phyloP scores from a whole-genome alignment of 257 asterid genomes.

The Nyctanthes arbortristis region DNA sequence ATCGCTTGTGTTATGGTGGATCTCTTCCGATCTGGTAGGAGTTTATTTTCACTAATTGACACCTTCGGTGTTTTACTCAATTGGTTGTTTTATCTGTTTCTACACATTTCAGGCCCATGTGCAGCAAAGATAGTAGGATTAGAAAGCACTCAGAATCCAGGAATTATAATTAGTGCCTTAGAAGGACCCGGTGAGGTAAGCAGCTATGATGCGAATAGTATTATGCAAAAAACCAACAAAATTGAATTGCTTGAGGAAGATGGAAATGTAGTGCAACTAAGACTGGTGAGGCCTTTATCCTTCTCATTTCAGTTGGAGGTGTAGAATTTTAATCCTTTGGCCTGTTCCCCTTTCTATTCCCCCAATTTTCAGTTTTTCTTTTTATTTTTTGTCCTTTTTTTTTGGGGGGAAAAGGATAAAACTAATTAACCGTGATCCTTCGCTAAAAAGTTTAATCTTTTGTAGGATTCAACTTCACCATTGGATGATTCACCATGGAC shows the following conservation, averaged over 20 bases:
- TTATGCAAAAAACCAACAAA: slow-evolving; percentile 12
- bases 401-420: not conserved
- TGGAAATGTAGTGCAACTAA: slow-evolving; percentile 22
- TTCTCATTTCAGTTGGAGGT: not conserved
- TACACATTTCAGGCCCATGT: slow-evolving; percentile 41
- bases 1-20: slow-evolving; percentile 8
- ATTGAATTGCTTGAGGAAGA: slow-evolving; percentile 27
- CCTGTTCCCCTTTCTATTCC: not conserved
- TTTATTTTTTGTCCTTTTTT: no score
- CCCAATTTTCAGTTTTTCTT: not conserved
- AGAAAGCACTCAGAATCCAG: slow-evolving; percentile 15
- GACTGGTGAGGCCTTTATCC: slow-evolving; percentile 35
- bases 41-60: slow-evolving; percentile 3
- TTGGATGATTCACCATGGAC: slow-evolving; percentile 41
- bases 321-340: not conserved
- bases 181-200: slow-evolving; percentile 26
- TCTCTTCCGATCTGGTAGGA: slow-evolving; percentile 49
- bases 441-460: slow-evolving; percentile 19
- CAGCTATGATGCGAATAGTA: slow-evolving; percentile 11
- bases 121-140: slow-evolving; percentile 19
- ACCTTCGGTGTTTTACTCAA: not conserved
- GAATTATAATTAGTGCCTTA: slow-evolving; percentile 11
- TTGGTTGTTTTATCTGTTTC: slow-evolving; percentile 11
- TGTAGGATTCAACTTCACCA: slow-evolving; percentile 42
- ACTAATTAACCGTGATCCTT: not conserved